Conservation (phyloP, 202 grass and related monocot species). For the Schoenoplectus tabernaemontani region DNA sequence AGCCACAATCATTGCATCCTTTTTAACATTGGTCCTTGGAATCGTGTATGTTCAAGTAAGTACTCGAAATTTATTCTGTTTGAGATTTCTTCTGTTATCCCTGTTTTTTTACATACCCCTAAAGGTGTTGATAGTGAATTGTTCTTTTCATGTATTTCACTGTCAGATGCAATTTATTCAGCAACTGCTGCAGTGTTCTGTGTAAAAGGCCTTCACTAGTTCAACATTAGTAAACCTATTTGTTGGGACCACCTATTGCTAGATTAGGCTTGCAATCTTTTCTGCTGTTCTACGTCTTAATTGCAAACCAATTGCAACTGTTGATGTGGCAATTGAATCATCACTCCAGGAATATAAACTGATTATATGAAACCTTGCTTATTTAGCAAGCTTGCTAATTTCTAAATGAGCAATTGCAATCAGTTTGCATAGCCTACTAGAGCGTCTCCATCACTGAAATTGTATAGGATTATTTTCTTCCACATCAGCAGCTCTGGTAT, state of each 20-base stretch:
- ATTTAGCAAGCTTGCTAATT: too few relatives aligned
- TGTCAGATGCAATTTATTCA: background rate
- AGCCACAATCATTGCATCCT: constrained; percentile 62
- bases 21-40: constrained; percentile 77
- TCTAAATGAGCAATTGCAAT: background rate
- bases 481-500: background rate
- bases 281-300: background rate
- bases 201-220: background rate
- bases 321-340: background rate
- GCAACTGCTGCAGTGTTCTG: background rate
- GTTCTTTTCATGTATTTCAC: background rate
- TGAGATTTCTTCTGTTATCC: background rate
- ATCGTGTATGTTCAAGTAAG: constrained; percentile 99
- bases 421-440: background rate
- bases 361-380: too few relatives aligned
- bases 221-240: background rate
- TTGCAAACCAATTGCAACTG: background rate
- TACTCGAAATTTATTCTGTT: constrained; percentile 8
- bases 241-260: background rate
- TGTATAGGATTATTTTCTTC: background rate
- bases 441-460: background rate
- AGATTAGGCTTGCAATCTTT: background rate
- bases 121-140: background rate
- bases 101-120: background rate
- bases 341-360: background rate